Evolutionary conservation across 2,329 filamentous ascomycete genomes (phyloP).

Genomic region (Monosporascus sp.): DNA sequence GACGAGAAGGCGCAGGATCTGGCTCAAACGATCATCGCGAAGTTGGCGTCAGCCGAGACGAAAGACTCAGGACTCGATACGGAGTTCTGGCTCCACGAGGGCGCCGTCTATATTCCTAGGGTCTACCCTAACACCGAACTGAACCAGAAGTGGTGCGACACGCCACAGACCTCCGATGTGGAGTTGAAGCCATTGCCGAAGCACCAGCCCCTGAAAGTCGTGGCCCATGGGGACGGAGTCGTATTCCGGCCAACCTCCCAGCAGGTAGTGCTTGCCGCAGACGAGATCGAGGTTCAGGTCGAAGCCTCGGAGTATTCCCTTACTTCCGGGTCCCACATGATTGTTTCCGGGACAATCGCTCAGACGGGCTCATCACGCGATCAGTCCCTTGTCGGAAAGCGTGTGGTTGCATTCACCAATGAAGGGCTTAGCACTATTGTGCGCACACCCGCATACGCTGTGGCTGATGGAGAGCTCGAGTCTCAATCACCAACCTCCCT

Average conservation of each 20-base stretch:
- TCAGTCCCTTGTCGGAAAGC: conserved; percentile 3
- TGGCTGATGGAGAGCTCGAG: not conserved
- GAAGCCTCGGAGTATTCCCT: conserved; percentile 3
- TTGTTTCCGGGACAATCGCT: conserved; percentile 2
- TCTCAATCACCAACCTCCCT: not conserved
- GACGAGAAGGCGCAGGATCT: conserved; percentile 7
- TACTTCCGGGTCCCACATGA: not conserved
- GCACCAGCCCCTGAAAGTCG: not conserved
- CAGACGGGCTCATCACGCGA: conserved; percentile 1
- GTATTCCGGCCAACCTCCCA: not conserved
- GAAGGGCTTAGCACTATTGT: conserved; percentile 5
- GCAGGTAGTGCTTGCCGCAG: not conserved
- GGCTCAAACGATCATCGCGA: conserved; percentile 5
- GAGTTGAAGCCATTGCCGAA: not conserved
- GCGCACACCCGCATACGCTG: conserved; percentile 4
- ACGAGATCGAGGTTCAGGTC: conserved; percentile 8
- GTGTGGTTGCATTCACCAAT: conserved; percentile 2
- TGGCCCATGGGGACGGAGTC: not conserved
- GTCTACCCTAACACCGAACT: conserved; percentile 5
- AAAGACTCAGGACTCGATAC: conserved; percentile 13
- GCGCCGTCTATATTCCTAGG: conserved; percentile 13
- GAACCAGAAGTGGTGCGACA: not conserved
- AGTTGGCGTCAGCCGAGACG: conserved; percentile 6
- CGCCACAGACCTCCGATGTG: not conserved
- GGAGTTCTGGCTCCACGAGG: conserved; percentile 20